Percentiles rank a stretch among this genome's conserved stretches.
Evolutionary conservation across 176 grass and related monocot species (phyloP).

Genomic region (Paspalum vaginatum): DNA sequence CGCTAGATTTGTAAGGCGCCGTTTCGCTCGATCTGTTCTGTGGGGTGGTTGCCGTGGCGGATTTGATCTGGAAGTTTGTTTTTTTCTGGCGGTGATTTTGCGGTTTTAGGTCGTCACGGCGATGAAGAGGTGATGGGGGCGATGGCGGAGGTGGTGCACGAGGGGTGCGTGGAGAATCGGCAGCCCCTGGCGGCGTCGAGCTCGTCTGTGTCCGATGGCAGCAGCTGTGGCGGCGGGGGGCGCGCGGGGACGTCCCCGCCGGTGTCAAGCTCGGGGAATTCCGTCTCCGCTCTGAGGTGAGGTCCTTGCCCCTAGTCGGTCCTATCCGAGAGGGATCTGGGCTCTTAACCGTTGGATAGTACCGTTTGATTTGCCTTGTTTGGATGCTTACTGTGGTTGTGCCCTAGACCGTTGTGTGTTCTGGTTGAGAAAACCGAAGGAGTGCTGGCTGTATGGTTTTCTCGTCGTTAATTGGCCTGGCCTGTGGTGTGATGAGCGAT

Average conservation of each 20-base stretch:
- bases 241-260: constrained; percentile 62
- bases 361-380: constrained; percentile 27
- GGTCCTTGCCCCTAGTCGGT: constrained; percentile 23
- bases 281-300: constrained; percentile 75
- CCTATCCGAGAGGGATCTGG: constrained; percentile 36
- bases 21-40: constrained; percentile 47
- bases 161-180: constrained; percentile 96
- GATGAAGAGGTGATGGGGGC: constrained; percentile 50
- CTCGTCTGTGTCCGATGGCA: constrained; percentile 78
- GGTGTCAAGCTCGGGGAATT: constrained; percentile 69
- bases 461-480: not conserved
- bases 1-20: constrained; percentile 49
- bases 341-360: not conserved
- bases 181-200: constrained; percentile 77
- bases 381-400: constrained; percentile 4
- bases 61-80: constrained; percentile 46
- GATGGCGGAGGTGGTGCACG: constrained; percentile 53
- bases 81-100: constrained; percentile 27
- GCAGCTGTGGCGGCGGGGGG: constrained; percentile 58
- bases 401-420: not conserved
- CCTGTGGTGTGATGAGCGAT: not conserved
- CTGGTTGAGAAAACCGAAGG: constrained; percentile 1
- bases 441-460: not conserved
- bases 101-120: constrained; percentile 34
- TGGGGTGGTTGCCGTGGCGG: constrained; percentile 16